Percentiles rank a stretch among this genome's conserved stretches.
These are phyloP conservation scores for Cordyceps tenuipes DNA, from an alignment of 2,329 filamentous ascomycete genomes.

Conservation along the genomic window DNA sequence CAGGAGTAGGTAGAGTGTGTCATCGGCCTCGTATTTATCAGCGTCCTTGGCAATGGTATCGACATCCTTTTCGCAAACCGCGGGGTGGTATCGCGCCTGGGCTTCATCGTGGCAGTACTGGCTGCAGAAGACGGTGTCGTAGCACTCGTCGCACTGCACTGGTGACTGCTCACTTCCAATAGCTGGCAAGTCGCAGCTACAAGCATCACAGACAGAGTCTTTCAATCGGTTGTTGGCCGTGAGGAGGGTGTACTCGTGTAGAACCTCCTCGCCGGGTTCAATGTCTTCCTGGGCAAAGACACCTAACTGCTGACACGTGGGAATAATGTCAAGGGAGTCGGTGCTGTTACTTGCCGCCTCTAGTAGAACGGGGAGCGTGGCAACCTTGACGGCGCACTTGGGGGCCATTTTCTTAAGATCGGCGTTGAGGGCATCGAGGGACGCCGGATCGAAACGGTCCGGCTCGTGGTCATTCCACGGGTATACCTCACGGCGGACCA, in stretches of 20 bases:
- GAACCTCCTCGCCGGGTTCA: constrained; percentile 62
- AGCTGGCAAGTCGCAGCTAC: constrained; percentile 63
- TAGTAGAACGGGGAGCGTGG: constrained; percentile 65
- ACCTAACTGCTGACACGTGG: constrained; percentile 69
- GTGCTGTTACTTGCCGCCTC: constrained; percentile 43
- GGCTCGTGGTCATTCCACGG: constrained; percentile 62
- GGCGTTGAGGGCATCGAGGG: constrained; percentile 63
- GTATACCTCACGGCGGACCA: constrained; percentile 63
- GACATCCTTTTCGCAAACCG: constrained; percentile 58
- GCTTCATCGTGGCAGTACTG: constrained; percentile 50
- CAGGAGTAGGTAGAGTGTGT: constrained; percentile 55
- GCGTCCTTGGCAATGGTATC: constrained; percentile 58
- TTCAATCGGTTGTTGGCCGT: constrained; percentile 85
- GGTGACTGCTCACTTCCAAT: constrained; percentile 39
- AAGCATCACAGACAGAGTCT: constrained; percentile 83
- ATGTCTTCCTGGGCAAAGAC: constrained; percentile 84
- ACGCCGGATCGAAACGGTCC: constrained; percentile 61
- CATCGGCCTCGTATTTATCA: constrained; percentile 49
- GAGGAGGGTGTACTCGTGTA: constrained; percentile 76
- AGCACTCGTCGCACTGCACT: constrained; percentile 52
- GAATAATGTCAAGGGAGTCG: constrained; percentile 40
- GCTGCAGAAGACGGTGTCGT: constrained; percentile 59
- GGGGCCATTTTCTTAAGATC: constrained; percentile 63
- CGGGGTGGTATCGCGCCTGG: constrained; percentile 52
- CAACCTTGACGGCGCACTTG: constrained; percentile 70